These are phyloP conservation scores for Wallacemonas collosoma DNA, from an alignment of 208 protist species.

Conservation along the genomic window DNA sequence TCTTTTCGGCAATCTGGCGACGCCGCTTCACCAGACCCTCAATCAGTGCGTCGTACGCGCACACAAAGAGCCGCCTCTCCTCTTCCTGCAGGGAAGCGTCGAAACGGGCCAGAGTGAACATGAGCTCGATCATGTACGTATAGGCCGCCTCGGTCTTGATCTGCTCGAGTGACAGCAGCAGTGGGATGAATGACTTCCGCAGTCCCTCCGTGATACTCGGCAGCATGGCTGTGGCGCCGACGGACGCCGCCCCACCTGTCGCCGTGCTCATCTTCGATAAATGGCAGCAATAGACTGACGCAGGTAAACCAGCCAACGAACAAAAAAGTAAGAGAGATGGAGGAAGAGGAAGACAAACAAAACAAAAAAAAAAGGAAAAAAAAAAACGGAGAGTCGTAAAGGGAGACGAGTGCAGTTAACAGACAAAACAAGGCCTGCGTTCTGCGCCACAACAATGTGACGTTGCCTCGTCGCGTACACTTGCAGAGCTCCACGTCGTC, in stretches of 20 bases:
- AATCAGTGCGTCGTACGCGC: conserved; percentile 62
- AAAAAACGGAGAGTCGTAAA: neutral
- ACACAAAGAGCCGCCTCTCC: conserved; percentile 75
- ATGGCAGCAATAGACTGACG: neutral
- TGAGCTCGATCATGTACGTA: conserved; percentile 77
- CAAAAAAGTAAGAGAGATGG: conserved; percentile 8
- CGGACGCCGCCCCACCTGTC: neutral
- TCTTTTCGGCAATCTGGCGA: conserved; percentile 37
- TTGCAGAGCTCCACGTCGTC: too few species aligned
- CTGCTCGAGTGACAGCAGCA: conserved; percentile 58
- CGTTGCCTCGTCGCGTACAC: too few species aligned
- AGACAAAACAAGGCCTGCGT: too few species aligned
- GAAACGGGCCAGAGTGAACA: conserved; percentile 68
- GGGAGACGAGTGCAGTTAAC: too few species aligned
- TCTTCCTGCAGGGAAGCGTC: conserved; percentile 66
- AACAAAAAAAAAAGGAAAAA: conserved; percentile 8
- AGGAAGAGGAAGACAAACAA: neutral
- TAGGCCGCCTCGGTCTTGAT: conserved; percentile 27
- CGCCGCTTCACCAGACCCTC: conserved; percentile 43
- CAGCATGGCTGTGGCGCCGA: conserved; percentile 25
- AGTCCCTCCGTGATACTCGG: conserved; percentile 55
- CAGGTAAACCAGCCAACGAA: neutral
- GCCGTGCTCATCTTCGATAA: neutral
- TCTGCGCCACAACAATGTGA: too few species aligned
- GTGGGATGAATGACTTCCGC: conserved; percentile 61